These are phyloP conservation scores for Aureoboletus auriporus DNA, from an alignment of 768 basidiomycete species.

Conservation along the genomic window DNA sequence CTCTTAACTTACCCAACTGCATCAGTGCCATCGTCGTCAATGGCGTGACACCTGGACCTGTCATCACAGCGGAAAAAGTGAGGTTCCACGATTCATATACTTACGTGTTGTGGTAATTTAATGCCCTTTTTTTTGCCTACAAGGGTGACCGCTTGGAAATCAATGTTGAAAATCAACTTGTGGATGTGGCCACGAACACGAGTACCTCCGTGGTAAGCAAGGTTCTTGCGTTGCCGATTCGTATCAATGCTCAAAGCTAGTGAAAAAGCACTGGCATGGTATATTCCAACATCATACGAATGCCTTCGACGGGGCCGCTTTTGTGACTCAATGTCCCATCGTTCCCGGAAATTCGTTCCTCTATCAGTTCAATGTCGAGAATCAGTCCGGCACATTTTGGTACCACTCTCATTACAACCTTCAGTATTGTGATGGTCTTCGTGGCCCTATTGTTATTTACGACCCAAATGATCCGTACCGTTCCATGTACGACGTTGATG, in stretches of 20 bases:
- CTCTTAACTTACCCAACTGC: too few species aligned
- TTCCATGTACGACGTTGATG: slow-evolving; percentile 38
- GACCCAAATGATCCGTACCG: slow-evolving; percentile 34
- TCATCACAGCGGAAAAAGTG: slow-evolving; percentile 39
- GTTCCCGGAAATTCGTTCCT: slow-evolving; percentile 34
- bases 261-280: slow-evolving; percentile 43
- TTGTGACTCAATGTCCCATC: slow-evolving; percentile 47
- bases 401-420: slow-evolving; percentile 44
- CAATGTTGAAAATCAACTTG: slow-evolving; percentile 38
- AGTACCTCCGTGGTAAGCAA: slow-evolving; percentile 38
- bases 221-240: neutral
- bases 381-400: slow-evolving; percentile 42
- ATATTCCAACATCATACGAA: slow-evolving; percentile 39
- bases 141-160: slow-evolving; percentile 40
- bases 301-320: slow-evolving; percentile 43
- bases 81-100: neutral
- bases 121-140: neutral
- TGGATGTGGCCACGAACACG: slow-evolving; percentile 35
- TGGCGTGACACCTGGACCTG: slow-evolving; percentile 37
- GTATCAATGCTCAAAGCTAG: neutral
- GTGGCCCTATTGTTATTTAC: slow-evolving; percentile 47
- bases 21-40: slow-evolving; percentile 38
- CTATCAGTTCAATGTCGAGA: slow-evolving; percentile 32
- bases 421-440: slow-evolving; percentile 55
- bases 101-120: neutral